Conservation (phyloP, 176 grass and related monocot genomes). For the Oryza punctata region DNA sequence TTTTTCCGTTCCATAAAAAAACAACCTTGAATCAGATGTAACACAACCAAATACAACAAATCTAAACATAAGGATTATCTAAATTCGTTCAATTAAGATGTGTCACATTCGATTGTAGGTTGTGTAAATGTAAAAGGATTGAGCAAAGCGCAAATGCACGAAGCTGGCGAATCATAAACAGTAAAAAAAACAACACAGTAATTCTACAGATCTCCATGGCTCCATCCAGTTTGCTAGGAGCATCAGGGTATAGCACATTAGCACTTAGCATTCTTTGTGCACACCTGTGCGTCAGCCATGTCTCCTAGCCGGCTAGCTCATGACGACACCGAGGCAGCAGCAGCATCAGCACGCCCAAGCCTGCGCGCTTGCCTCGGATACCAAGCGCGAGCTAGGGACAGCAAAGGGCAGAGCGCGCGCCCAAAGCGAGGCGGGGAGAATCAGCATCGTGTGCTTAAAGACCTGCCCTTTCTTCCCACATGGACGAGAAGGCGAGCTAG, state of each 20-base stretch:
- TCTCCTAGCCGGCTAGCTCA: conserved; percentile 25
- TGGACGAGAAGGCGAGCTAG: conserved; percentile 30
- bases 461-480: conserved; percentile 48
- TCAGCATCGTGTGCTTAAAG: conserved; percentile 72
- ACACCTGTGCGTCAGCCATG: background rate
- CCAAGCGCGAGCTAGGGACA: conserved; percentile 41
- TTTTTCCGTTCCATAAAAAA: no score
- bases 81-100: no score
- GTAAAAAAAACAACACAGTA: background rate
- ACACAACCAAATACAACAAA: no score
- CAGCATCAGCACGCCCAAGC: background rate
- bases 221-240: conserved; percentile 4
- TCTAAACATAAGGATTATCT: no score
- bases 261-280: background rate
- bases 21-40: no score
- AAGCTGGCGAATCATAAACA: background rate
- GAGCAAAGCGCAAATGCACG: no score
- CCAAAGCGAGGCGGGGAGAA: conserved; percentile 48
- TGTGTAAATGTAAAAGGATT: background rate
- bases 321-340: background rate
- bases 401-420: conserved; percentile 26
- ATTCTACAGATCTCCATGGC: background rate
- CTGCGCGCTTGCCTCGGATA: conserved; percentile 46
- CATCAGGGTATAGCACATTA: background rate
- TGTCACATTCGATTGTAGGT: no score